These are phyloP conservation scores for Mycena rebaudengoi DNA, from an alignment of 768 basidiomycete genomes.

Conservation along the genomic window DNA sequence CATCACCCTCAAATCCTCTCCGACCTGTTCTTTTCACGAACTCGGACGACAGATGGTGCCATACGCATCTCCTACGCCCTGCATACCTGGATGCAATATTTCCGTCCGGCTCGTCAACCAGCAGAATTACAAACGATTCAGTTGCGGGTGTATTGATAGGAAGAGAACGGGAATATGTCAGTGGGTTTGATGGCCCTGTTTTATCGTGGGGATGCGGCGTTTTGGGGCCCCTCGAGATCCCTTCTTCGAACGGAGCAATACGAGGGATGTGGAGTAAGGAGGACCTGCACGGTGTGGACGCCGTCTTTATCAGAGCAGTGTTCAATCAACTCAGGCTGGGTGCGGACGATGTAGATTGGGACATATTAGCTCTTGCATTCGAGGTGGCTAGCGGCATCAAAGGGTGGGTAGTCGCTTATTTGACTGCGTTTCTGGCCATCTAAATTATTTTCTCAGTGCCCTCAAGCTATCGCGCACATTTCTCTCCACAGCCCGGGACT, in stretches of 20 bases:
- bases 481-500: constrained; percentile 63
- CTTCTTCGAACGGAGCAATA: constrained; percentile 39
- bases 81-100: constrained; percentile 61
- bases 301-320: constrained; percentile 59
- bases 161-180: constrained; percentile 66
- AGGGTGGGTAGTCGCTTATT: constrained; percentile 49
- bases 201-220: constrained; percentile 69
- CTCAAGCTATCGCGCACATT: constrained; percentile 72
- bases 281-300: constrained; percentile 63
- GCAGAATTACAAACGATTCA: constrained; percentile 61
- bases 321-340: constrained; percentile 65
- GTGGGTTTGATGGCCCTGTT: constrained; percentile 67
- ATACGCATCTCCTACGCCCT: constrained; percentile 53
- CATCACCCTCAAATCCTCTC: constrained; percentile 38
- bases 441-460: constrained; percentile 55
- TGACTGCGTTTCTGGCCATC: neutral
- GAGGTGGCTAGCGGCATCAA: constrained; percentile 69
- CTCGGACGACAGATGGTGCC: constrained; percentile 78
- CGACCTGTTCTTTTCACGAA: constrained; percentile 37
- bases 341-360: constrained; percentile 68
- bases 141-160: constrained; percentile 74
- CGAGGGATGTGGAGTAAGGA: constrained; percentile 48
- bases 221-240: constrained; percentile 61
- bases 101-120: constrained; percentile 45
- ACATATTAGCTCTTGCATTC: constrained; percentile 69